phyloP scores from a whole-genome alignment of 805 yeast species.

The Tetrapisispora taiwanensis region DNA sequence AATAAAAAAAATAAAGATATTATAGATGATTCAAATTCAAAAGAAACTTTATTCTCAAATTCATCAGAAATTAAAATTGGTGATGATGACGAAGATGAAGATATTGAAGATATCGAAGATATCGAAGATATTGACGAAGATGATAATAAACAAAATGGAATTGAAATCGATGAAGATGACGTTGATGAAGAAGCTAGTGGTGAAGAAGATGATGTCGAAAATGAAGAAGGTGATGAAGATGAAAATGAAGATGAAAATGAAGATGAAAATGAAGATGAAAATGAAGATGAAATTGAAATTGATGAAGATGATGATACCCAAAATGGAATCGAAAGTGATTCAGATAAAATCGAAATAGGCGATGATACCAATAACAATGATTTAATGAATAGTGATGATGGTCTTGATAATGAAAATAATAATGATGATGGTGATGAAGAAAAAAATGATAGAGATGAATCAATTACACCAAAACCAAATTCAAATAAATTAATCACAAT shows the following conservation, averaged over 20 bases:
- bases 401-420: conserved; percentile 7
- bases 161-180: conserved; percentile 1
- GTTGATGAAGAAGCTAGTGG: not conserved
- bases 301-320: conserved; percentile 1
- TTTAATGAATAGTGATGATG: conserved; percentile 6
- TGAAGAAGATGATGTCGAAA: not conserved
- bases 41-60: not conserved
- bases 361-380: conserved; percentile 5
- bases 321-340: conserved; percentile 2
- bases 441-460: conserved; percentile 5
- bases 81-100: conserved; percentile 1
- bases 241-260: conserved; percentile 5
- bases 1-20: not conserved
- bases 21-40: not conserved
- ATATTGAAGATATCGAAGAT: conserved; percentile 5
- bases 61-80: not conserved
- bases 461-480: conserved; percentile 3
- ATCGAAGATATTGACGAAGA: not conserved
- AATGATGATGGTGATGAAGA: conserved; percentile 12
- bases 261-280: conserved; percentile 7
- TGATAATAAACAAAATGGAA: not conserved
- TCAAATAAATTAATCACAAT: conserved; percentile 11
- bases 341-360: conserved; percentile 1
- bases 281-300: not conserved
- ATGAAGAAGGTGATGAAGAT: not conserved